These are phyloP conservation scores for Chytridium lagenaria DNA, from an alignment of 371 early-diverging fungal genomes.

Conservation along the genomic window DNA sequence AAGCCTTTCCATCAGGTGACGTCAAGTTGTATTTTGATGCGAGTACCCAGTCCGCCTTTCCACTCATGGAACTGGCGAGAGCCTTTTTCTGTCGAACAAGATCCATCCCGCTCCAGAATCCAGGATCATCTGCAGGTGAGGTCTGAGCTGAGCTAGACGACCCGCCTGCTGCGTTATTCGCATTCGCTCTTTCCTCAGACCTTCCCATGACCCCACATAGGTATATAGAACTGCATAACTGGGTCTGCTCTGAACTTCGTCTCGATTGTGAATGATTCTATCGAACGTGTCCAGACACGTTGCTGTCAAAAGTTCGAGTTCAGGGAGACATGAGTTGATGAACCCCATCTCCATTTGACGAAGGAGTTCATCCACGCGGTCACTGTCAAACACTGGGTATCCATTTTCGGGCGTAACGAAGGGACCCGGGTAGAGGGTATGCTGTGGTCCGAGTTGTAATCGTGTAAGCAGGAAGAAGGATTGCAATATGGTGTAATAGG, in stretches of 20 bases:
- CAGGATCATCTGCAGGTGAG: slow-evolving; percentile 11
- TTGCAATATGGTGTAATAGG: slow-evolving; percentile 44
- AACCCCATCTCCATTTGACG: slow-evolving; percentile 12
- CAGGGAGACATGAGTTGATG: slow-evolving; percentile 22
- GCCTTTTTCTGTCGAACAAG: slow-evolving; percentile 35
- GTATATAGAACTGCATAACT: slow-evolving; percentile 23
- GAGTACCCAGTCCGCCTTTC: slow-evolving; percentile 45
- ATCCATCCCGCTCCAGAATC: slow-evolving; percentile 32
- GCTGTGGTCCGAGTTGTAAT: slow-evolving; percentile 31
- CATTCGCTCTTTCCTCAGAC: slow-evolving; percentile 9
- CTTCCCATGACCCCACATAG: slow-evolving; percentile 22
- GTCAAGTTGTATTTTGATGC: slow-evolving; percentile 23
- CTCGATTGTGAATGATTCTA: slow-evolving; percentile 21
- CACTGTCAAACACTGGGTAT: slow-evolving; percentile 13
- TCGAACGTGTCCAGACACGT: slow-evolving; percentile 26
- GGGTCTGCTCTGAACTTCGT: slow-evolving; percentile 17
- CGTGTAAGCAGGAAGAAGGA: slow-evolving; percentile 45
- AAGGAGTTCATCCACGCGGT: slow-evolving; percentile 3
- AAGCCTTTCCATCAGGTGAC: slow-evolving; percentile 16
- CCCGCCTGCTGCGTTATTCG: background rate
- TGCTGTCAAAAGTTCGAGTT: slow-evolving; percentile 20
- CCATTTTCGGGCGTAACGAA: slow-evolving; percentile 16
- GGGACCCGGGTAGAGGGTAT: slow-evolving; percentile 39
- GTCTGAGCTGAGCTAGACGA: background rate
- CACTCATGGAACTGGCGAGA: slow-evolving; percentile 30